A percentile compares a stretch with the other conserved stretches of the same genome.
Evolutionary conservation across 495 filamentous ascomycete species (phyloP).

Genomic region (Rhypophila decipiens): DNA sequence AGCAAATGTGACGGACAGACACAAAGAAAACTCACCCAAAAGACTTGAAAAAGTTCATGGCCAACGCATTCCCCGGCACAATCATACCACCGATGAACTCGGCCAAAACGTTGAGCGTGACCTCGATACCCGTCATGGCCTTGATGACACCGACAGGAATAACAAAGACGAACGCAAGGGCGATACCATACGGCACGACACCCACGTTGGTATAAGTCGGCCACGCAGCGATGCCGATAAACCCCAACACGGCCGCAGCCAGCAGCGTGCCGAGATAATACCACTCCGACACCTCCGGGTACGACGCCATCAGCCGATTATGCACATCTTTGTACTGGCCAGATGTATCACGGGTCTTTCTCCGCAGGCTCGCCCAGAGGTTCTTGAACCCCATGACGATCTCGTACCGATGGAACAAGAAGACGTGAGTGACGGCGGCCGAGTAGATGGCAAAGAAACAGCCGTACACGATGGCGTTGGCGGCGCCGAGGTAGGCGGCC

Average conservation of each 20-base stretch:
- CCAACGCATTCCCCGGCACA: constrained; percentile 29
- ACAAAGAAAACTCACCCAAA: constrained; percentile 17
- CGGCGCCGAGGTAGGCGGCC: constrained; percentile 29
- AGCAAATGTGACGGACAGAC: too few species aligned
- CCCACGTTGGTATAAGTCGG: constrained; percentile 30
- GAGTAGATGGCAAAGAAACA: constrained; percentile 36
- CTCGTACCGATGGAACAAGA: constrained; percentile 33
- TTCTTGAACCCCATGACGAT: constrained; percentile 27
- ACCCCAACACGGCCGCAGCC: constrained; percentile 23
- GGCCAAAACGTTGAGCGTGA: constrained; percentile 32
- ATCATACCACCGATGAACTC: constrained; percentile 35
- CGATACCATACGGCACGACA: constrained; percentile 32
- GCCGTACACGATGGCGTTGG: constrained; percentile 24
- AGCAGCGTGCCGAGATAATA: constrained; percentile 26
- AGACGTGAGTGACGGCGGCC: constrained; percentile 25
- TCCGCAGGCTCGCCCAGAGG: constrained; percentile 22
- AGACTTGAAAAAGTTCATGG: constrained; percentile 38
- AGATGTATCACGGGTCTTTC: constrained; percentile 8
- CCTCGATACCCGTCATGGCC: constrained; percentile 34
- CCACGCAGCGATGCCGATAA: constrained; percentile 26
- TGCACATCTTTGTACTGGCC: constrained; percentile 28
- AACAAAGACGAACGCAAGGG: constrained; percentile 31
- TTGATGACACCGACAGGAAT: constrained; percentile 32
- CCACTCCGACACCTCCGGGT: constrained; percentile 33
- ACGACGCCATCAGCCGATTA: constrained; percentile 30